Percentiles rank a stretch among this genome's conserved stretches.
phyloP scores from a whole-genome alignment of 352 stramenopile species.

The Pythium aristosporum region DNA sequence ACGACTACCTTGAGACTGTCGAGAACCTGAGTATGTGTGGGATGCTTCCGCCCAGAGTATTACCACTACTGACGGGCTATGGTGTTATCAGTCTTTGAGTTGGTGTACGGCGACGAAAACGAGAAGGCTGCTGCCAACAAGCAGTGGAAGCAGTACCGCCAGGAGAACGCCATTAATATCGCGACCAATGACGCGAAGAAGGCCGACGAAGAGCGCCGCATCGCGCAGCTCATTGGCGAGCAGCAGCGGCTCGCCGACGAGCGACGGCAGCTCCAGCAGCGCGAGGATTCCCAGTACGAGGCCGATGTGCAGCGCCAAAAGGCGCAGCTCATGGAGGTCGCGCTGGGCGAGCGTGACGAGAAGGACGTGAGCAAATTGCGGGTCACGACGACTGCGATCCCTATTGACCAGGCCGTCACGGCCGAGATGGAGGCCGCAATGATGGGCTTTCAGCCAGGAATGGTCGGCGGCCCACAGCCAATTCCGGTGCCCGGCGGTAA shows the following conservation, averaged over 20 bases:
- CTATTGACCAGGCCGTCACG: slow-evolving; percentile 85
- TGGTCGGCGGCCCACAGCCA: slow-evolving; percentile 69
- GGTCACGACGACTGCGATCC: slow-evolving; percentile 75
- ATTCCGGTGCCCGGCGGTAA: slow-evolving; percentile 80
- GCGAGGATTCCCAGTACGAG: slow-evolving; percentile 80
- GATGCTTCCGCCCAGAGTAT: not conserved
- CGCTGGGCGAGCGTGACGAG: slow-evolving; percentile 78
- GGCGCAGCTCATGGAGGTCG: slow-evolving; percentile 84
- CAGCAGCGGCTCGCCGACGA: slow-evolving; percentile 80
- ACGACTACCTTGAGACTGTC: slow-evolving; percentile 83
- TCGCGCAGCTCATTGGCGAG: slow-evolving; percentile 80
- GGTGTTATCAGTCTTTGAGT: slow-evolving; percentile 64
- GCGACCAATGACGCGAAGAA: slow-evolving; percentile 86
- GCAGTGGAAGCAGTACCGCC: slow-evolving; percentile 86
- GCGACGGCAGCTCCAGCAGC: slow-evolving; percentile 69
- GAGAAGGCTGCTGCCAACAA: slow-evolving; percentile 72
- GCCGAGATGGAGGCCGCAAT: slow-evolving; percentile 88
- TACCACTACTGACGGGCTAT: not conserved
- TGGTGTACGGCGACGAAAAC: slow-evolving; percentile 75
- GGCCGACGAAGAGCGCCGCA: slow-evolving; percentile 84
- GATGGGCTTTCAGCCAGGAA: slow-evolving; percentile 84
- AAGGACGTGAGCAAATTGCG: slow-evolving; percentile 71
- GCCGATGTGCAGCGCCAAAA: slow-evolving; percentile 79
- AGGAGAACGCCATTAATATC: slow-evolving; percentile 80
- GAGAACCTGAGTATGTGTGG: slow-evolving; percentile 75